Conservation (phyloP, 192 early-diverging fungal genomes). For the Phycomyces nitens region DNA sequence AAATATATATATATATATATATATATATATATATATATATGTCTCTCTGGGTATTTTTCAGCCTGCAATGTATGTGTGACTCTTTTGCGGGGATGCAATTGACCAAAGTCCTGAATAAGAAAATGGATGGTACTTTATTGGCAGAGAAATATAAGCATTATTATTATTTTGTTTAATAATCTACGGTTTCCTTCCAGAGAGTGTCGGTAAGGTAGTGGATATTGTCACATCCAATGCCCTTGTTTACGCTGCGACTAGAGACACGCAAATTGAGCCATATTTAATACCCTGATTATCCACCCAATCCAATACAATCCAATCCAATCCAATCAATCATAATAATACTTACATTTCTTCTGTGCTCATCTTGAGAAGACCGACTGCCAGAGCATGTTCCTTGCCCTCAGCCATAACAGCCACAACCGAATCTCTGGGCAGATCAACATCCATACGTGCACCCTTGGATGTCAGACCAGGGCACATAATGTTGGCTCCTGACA, state of each 20-base stretch:
- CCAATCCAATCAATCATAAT: too few relatives aligned
- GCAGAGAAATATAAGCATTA: neutral
- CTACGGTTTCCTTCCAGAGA: conserved; percentile 63
- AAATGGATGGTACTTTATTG: too few relatives aligned
- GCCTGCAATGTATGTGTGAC: too few relatives aligned
- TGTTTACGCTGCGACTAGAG: conserved; percentile 64
- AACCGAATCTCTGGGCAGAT: conserved; percentile 64
- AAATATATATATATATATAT: too few relatives aligned
- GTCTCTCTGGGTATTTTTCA: too few relatives aligned
- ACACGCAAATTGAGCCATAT: conserved; percentile 3
- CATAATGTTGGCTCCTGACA: conserved; percentile 98
- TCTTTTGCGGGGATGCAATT: too few relatives aligned
- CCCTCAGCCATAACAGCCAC: conserved; percentile 95
- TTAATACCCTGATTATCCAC: too few relatives aligned
- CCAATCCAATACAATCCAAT: too few relatives aligned
- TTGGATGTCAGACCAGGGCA: conserved; percentile 95
- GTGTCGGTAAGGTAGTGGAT: conserved; percentile 86
- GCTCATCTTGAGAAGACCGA: conserved; percentile 86
- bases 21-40: too few relatives aligned
- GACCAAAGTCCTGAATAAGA: too few relatives aligned
- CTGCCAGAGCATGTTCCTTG: conserved; percentile 91
- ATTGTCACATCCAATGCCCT: conserved; percentile 86
- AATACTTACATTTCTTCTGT: conserved; percentile 86
- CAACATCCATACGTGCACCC: conserved; percentile 76
- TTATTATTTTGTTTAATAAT: conserved; percentile 11